phyloP scores from a whole-genome alignment of 768 basidiomycete species.

The Leccinum longicurvipes region DNA sequence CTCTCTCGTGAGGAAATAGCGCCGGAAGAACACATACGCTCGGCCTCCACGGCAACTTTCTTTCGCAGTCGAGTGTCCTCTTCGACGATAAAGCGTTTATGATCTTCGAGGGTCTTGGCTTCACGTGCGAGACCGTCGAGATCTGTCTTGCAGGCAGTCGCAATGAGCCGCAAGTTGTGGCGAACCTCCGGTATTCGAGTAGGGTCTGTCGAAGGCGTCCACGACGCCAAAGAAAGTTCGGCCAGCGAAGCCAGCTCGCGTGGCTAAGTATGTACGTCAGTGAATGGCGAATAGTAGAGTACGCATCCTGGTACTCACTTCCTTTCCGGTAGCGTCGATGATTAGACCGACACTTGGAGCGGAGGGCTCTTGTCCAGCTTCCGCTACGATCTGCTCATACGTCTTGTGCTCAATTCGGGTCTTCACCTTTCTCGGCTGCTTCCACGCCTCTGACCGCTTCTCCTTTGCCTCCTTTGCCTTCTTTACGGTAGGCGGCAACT shows the following conservation, averaged over 20 bases:
- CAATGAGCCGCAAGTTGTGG: constrained; percentile 88
- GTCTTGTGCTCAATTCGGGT: constrained; percentile 90
- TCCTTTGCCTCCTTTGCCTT: constrained; percentile 54
- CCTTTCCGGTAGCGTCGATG: constrained; percentile 91
- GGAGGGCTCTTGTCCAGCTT: constrained; percentile 64
- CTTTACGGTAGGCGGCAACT: constrained; percentile 16
- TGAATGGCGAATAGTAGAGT: not conserved
- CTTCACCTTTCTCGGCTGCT: constrained; percentile 79
- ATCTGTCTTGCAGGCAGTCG: constrained; percentile 77
- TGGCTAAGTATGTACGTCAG: constrained; percentile 45
- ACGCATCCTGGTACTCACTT: constrained; percentile 49
- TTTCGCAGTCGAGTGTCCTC: constrained; percentile 73
- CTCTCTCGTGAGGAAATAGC: constrained; percentile 1
- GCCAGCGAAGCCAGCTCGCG: constrained; percentile 84
- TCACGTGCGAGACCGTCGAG: constrained; percentile 88
- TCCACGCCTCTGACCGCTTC: constrained; percentile 80
- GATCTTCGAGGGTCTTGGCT: constrained; percentile 77
- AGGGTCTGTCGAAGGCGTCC: constrained; percentile 85
- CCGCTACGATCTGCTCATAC: constrained; percentile 92
- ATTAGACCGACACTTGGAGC: constrained; percentile 73
- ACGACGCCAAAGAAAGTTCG: constrained; percentile 68
- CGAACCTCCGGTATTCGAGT: constrained; percentile 95
- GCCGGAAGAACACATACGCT: constrained; percentile 45
- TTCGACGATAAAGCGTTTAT: constrained; percentile 63
- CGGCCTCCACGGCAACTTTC: constrained; percentile 72